Base-by-base conservation (phyloP, 441 rosid species). In the Erodium texanum region DNA sequence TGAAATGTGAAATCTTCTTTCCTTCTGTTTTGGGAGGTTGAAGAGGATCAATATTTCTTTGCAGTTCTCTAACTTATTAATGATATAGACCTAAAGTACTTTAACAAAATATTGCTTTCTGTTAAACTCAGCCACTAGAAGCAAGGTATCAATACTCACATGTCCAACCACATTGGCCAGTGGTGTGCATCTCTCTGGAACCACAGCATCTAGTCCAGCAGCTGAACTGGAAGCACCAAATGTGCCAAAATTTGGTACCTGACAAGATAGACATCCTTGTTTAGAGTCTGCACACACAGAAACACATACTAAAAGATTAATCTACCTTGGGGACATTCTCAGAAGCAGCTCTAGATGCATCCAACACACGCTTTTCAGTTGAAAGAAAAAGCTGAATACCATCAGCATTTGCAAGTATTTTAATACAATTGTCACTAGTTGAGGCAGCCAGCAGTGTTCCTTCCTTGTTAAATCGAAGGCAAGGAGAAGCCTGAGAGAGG, bases 401-500 rank as follows among this genome's bases (percentile, higher is more conserved):
- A 70, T 92, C 93, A 19, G 87, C 71, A 77, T 82, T 89, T 54
- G 96, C 96, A 68, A 92, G 80, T 71, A 92, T 77, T 78, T 82
- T 88, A 62, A 92, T 73, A 61, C 86, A 77, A 76, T 86, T 84
- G 69, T 92, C 98, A 76, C 69, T 83, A 59, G 96, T 87, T 63
- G 98, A 87, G 75, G 86, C 84, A 62, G 98, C 92, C 74, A 89
- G 79, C 41, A 92, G 73, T 20, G 78, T 80, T 65, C 98, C 96
- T 78, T 89, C 93, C 82, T 81, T 89, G 80, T 85, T 88, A 75
- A 89, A 88, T 80, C 87, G 81, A 74, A 92, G 73, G 68, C 89
- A 84, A 73, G 96, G 92, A 63, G 95, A 82, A 64, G 85, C 85
- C 95, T 89, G 89, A 77, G 83, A 48, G 70, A 71, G 72, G 67